Evolutionary conservation across 108 stramenopile genomes (phyloP), one percentile per base, ranked within the genome.

Genomic region (Cyclotella cryptica): DNA sequence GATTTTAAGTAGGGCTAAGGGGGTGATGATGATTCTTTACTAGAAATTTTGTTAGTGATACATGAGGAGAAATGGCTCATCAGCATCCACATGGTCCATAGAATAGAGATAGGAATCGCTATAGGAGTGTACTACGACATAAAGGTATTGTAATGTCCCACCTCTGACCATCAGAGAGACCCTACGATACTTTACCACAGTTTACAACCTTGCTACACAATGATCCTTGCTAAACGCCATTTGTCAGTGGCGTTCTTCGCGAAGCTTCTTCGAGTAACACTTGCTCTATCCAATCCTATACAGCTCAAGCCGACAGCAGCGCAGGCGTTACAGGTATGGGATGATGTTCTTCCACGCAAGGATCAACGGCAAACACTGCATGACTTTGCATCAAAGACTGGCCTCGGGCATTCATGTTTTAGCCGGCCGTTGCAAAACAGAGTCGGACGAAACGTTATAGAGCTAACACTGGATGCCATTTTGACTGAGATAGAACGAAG

Each of bases 381-480:
- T 49, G 47, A 44, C 10, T 78, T 65, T n/a, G 72, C 85, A 18
- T 45, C 71, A 8, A 41, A 74, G 63, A 41, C 39, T 43, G 87
- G 84, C 3, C 30, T 79, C 10, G 84, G 64, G 11, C 85, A 88
- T 44, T 68, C 66, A 44, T 76, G 76, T 41, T 85, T 88, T 52
- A 40, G 58, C 28, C 71, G 85, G 0, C 83, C 86, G 17, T 39
- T 84, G 13, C 17, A 10, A 24, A 59, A 77, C 27, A 60, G 29
- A 29, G 43, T 59, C 0, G 30, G 18, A 7, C 27, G 51, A 17
- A 85, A 81, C 45, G 42, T 62, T 15, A 84, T 88, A 24, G 87
- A 85, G 27, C 69, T 53, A 3, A 78, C 79, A 18, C 46, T 88
- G 39, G 82, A 85, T 82, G 65, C 65, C 35, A 85, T 88, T 43